Evolutionary conservation across 768 basidiomycete genomes (phyloP), one percentile per base, ranked within the genome.

Genomic region (Boletus coccyginus): DNA sequence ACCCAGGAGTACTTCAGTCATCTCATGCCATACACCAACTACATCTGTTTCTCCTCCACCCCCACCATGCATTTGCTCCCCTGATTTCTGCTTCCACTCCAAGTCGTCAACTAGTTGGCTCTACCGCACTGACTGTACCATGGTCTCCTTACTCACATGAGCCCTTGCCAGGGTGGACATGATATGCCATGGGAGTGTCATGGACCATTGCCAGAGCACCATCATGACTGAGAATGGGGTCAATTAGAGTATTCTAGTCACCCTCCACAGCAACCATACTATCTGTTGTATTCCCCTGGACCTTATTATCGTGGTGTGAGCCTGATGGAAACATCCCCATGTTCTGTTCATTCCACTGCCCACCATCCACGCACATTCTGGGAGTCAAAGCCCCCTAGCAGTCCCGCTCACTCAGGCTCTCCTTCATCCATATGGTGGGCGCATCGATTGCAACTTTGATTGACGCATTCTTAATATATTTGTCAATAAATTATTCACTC

Each of bases 391-490:
- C 82, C 81, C 3, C 68, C 75, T 1, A 55, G 66, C 13, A 66
- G 69, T 29, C 70, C 67, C 4, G 58, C 66, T 42, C 70, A 62
- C 5, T 61, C 66, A 29, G 70, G 68, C 13, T 66, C 75, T 2
- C 71, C 73, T 50, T 73, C 73, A 9, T 62, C 73, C 98, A 19
- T 99, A 99, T 64, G 93, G 94, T 57, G 94, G 96, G 14, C 78
- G 94, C 54, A 79, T 97, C 49, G 95, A 98, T 75, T 94, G 92
- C 59, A 92, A 95, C 71, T 94, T 93, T 67, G 97, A 99, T 68
- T 95, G 97, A 67, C 79, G 81, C 61, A 88, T 97, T 50, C 80
- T 99, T 45, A 92, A 98, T 68, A 85, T 93, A 16, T 98, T 98
- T 67, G 94, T 98, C 35, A 92, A 96, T 66, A 80, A 78, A 35